These are phyloP conservation scores for Boletus subparvulus DNA, from an alignment of 768 basidiomycete genomes.

Conservation along the genomic window DNA sequence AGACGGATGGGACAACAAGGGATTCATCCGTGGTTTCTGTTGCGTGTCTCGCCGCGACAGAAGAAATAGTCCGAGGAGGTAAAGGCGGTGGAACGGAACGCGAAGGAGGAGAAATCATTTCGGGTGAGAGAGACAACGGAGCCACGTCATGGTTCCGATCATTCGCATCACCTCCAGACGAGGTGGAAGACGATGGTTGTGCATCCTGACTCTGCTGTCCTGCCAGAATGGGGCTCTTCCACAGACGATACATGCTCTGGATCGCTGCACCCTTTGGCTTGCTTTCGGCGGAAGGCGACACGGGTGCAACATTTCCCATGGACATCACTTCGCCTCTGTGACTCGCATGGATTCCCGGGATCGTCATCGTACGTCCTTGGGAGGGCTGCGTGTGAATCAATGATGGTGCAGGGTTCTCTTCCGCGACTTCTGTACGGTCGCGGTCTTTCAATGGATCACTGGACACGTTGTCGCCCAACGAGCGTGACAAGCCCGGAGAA, in stretches of 20 bases:
- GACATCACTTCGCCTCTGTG: slow-evolving; percentile 86
- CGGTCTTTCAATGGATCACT: slow-evolving; percentile 32
- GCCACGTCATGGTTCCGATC: slow-evolving; percentile 32
- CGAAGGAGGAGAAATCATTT: slow-evolving; percentile 19
- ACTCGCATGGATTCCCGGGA: slow-evolving; percentile 84
- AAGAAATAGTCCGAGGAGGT: slow-evolving; percentile 41
- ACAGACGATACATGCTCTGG: slow-evolving; percentile 71
- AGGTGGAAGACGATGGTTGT: slow-evolving; percentile 6
- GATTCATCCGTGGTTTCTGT: slow-evolving; percentile 27
- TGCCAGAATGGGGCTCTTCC: slow-evolving; percentile 53
- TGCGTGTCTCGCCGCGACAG: slow-evolving; percentile 31
- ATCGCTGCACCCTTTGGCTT: slow-evolving; percentile 52
- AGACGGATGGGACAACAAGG: slow-evolving; percentile 19
- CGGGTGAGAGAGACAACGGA: slow-evolving; percentile 29
- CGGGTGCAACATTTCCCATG: slow-evolving; percentile 68
- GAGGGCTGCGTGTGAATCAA: slow-evolving; percentile 74
- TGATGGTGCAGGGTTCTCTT: slow-evolving; percentile 34
- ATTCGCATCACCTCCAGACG: slow-evolving; percentile 10
- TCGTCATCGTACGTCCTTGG: slow-evolving; percentile 77
- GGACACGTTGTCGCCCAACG: slow-evolving; percentile 29
- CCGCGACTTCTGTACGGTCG: slow-evolving; percentile 31
- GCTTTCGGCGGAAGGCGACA: slow-evolving; percentile 40
- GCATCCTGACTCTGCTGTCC: slow-evolving; percentile 28
- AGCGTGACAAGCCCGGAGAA: slow-evolving; percentile 35
- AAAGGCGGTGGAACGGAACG: slow-evolving; percentile 38